Percentiles rank a stretch among this genome's conserved stretches.
Conservation (phyloP, 2,329 filamentous ascomycete genomes). For the Neonectria sp. region DNA sequence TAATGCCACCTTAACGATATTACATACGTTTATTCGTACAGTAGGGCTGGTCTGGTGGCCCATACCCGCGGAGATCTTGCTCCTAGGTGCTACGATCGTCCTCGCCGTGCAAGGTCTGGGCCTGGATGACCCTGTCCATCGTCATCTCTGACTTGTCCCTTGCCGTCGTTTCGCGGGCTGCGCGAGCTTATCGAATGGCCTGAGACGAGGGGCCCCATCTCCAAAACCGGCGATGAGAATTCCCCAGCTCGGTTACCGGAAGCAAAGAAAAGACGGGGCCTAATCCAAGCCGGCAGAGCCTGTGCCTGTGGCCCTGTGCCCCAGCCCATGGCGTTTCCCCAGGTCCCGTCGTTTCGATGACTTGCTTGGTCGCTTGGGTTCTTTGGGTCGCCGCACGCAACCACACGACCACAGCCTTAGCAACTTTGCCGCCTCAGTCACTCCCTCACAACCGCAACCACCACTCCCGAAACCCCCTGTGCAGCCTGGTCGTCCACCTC, state of each 20-base stretch:
- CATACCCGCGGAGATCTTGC: constrained; percentile 7
- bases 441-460: constrained; percentile 17
- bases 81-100: constrained; percentile 7
- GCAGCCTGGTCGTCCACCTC: constrained; percentile 7
- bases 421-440: constrained; percentile 10
- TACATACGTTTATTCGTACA: neutral
- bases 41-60: constrained; percentile 5
- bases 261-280: constrained; percentile 12
- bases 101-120: constrained; percentile 7
- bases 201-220: constrained; percentile 16
- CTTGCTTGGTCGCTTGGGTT: neutral
- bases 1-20: constrained; percentile 6
- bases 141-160: constrained; percentile 5
- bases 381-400: constrained; percentile 14
- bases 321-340: constrained; percentile 7
- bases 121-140: constrained; percentile 5
- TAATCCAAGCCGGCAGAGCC: constrained; percentile 14
- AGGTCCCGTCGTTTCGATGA: constrained; percentile 5
- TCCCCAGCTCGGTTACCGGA: constrained; percentile 21
- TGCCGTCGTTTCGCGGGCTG: constrained; percentile 16
- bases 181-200: constrained; percentile 37
- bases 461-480: constrained; percentile 18
- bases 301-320: neutral
- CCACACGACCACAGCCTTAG: constrained; percentile 3
- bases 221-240: constrained; percentile 12